phyloP scores from a whole-genome alignment of 2,329 filamentous ascomycete species.

The Lasiodiplodia theobromae region DNA sequence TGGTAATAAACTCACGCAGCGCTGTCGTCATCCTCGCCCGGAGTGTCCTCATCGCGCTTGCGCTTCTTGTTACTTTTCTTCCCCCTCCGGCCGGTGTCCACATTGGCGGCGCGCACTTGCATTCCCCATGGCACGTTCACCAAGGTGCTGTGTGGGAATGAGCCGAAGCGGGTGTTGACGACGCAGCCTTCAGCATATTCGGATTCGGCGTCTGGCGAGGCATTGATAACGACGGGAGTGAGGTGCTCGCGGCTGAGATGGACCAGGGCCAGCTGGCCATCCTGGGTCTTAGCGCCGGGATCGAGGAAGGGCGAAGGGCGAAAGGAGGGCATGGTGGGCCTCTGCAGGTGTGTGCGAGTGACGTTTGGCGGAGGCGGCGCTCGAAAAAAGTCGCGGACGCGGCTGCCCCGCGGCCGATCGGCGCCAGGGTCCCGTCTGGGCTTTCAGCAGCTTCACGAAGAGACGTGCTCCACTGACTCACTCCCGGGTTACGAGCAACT shows the following conservation, averaged over 20 bases:
- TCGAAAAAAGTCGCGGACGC: slow-evolving; percentile 27
- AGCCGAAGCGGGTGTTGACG: slow-evolving; percentile 92
- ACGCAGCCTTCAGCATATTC: slow-evolving; percentile 56
- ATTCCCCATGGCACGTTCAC: slow-evolving; percentile 86
- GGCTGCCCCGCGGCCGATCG: slow-evolving; percentile 27
- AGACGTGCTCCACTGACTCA: slow-evolving; percentile 25
- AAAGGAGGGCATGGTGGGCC: slow-evolving; percentile 24
- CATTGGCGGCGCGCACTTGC: slow-evolving; percentile 86
- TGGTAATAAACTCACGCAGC: background rate
- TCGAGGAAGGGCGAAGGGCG: slow-evolving; percentile 78
- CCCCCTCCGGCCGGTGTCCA: slow-evolving; percentile 90
- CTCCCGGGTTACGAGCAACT: slow-evolving; percentile 11
- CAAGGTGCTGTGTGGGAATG: slow-evolving; percentile 62
- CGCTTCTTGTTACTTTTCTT: slow-evolving; percentile 63
- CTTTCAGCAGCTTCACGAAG: slow-evolving; percentile 14
- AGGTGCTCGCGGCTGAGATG: slow-evolving; percentile 89
- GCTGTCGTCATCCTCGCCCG: slow-evolving; percentile 44
- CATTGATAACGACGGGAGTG: slow-evolving; percentile 69
- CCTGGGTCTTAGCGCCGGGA: slow-evolving; percentile 67
- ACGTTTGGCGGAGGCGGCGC: slow-evolving; percentile 7
- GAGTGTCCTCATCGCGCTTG: slow-evolving; percentile 51
- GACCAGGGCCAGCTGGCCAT: slow-evolving; percentile 78
- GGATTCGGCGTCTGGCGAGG: slow-evolving; percentile 41
- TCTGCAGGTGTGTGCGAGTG: background rate
- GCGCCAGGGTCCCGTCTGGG: slow-evolving; percentile 13